phyloP scores from a whole-genome alignment of 2,329 filamentous ascomycete genomes.

The Fusarium acutatum region DNA sequence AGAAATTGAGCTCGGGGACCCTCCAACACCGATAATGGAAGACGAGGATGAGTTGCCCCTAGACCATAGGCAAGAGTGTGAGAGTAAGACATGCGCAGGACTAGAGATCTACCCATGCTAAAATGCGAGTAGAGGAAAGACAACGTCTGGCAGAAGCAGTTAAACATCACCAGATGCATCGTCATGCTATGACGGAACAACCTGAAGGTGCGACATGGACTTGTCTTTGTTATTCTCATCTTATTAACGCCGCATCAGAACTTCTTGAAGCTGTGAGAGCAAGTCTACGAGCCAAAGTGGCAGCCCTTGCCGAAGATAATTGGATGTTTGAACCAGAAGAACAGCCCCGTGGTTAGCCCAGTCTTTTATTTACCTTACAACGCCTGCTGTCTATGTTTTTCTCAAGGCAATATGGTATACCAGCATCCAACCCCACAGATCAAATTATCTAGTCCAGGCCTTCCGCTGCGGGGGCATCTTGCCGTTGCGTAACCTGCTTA shows the following conservation, averaged over 20 bases:
- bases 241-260: conserved; percentile 56
- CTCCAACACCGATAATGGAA: conserved; percentile 61
- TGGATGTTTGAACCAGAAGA: conserved; percentile 89
- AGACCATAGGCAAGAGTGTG: conserved; percentile 66
- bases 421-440: neutral
- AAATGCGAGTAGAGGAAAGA: conserved; percentile 58
- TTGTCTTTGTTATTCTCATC: neutral
- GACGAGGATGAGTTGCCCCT: conserved; percentile 63
- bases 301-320: conserved; percentile 79
- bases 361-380: conserved; percentile 37
- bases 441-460: conserved; percentile 61
- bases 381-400: conserved; percentile 41
- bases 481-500: conserved; percentile 54
- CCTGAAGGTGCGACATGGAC: conserved; percentile 64
- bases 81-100: conserved; percentile 52
- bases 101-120: neutral
- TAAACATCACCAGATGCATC: conserved; percentile 66
- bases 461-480: conserved; percentile 63
- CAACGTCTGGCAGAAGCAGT: conserved; percentile 69
- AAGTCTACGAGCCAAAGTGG: conserved; percentile 76
- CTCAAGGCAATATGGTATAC: conserved; percentile 39
- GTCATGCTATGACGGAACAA: conserved; percentile 65
- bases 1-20: conserved; percentile 68
- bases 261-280: conserved; percentile 74
- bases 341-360: conserved; percentile 49